These are phyloP conservation scores for Codiaeum variegatum DNA, from an alignment of 441 rosid genomes.

Conservation along the genomic window DNA sequence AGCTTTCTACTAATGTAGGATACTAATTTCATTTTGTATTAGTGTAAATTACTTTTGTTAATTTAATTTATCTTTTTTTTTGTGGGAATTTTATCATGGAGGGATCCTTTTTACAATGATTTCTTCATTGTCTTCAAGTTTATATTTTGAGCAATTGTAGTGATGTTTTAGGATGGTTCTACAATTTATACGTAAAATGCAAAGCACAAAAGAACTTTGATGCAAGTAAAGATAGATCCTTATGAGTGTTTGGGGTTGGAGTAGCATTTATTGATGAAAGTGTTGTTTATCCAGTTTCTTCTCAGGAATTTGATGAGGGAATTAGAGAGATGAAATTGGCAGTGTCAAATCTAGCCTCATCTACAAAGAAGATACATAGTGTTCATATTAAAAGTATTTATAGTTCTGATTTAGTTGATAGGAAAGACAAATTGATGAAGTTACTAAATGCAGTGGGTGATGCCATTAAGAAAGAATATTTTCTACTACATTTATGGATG, in stretches of 20 bases:
- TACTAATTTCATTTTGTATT: background rate
- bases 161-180: conserved; percentile 59
- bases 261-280: conserved; percentile 79
- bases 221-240: conserved; percentile 74
- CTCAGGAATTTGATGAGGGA: conserved; percentile 31
- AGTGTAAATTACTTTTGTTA: background rate
- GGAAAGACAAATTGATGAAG: conserved; percentile 41
- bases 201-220: conserved; percentile 82
- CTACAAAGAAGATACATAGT: conserved; percentile 56
- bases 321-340: conserved; percentile 44
- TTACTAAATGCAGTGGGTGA: conserved; percentile 52
- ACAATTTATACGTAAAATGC: conserved; percentile 87
- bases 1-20: conserved; percentile 62
- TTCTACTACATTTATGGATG: conserved; percentile 58
- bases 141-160: background rate
- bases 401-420: conserved; percentile 37
- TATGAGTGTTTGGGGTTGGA: conserved; percentile 85
- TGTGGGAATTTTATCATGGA: background rate
- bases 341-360: conserved; percentile 53
- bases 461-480: conserved; percentile 79
- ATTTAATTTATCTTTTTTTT: no score
- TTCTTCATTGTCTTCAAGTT: background rate
- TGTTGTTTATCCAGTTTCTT: conserved; percentile 31
- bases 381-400: conserved; percentile 57
- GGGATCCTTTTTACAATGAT: background rate